Percentiles rank a stretch among this genome's conserved stretches.
These are phyloP conservation scores for Leucogyrophana mollusca DNA, from an alignment of 768 basidiomycete genomes.

Conservation along the genomic window DNA sequence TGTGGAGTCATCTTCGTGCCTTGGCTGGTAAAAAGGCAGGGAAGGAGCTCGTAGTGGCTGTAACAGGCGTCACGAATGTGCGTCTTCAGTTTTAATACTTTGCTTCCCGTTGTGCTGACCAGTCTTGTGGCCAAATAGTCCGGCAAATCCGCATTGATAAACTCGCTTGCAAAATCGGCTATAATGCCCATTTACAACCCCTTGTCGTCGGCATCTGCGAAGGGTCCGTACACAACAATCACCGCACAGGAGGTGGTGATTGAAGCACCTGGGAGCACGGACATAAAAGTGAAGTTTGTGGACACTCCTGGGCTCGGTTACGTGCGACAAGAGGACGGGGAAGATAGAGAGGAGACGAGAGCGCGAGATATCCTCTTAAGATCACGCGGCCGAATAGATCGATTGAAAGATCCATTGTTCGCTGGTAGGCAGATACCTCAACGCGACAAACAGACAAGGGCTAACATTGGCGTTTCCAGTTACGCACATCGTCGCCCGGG, in stretches of 20 bases:
- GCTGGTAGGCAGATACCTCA: slow-evolving; percentile 52
- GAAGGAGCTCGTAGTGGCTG: slow-evolving; percentile 61
- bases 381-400: slow-evolving; percentile 79
- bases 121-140: slow-evolving; percentile 39
- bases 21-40: slow-evolving; percentile 47
- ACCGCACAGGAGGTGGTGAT: slow-evolving; percentile 60
- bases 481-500: slow-evolving; percentile 62
- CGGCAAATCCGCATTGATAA: slow-evolving; percentile 85
- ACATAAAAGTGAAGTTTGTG: slow-evolving; percentile 57
- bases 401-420: slow-evolving; percentile 75
- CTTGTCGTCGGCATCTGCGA: slow-evolving; percentile 45
- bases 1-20: slow-evolving; percentile 47
- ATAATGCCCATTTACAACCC: slow-evolving; percentile 55
- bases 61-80: slow-evolving; percentile 85
- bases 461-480: slow-evolving; percentile 38
- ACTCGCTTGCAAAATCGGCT: slow-evolving; percentile 61
- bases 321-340: slow-evolving; percentile 38
- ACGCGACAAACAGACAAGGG: not conserved
- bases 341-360: slow-evolving; percentile 22
- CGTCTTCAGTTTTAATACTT: slow-evolving; percentile 22
- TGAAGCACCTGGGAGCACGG: slow-evolving; percentile 39
- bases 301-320: slow-evolving; percentile 82
- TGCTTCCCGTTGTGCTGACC: not conserved
- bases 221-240: slow-evolving; percentile 69
- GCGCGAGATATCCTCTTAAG: slow-evolving; percentile 77